phyloP scores from a whole-genome alignment of 2,329 filamentous ascomycete species.

The Verticillium dahliae region DNA sequence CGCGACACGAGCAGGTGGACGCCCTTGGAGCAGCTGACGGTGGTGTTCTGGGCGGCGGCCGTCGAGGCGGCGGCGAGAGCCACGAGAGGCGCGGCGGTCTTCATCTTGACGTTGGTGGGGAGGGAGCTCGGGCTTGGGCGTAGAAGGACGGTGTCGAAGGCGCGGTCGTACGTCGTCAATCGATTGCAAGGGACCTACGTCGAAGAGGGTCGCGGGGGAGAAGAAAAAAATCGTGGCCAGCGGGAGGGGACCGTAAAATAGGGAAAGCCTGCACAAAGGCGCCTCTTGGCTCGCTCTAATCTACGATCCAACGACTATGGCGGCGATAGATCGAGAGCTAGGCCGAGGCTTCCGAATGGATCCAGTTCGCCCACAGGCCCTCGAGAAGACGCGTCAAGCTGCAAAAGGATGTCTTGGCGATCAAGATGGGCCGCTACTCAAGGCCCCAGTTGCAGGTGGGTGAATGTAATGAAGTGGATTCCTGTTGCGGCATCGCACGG shows the following conservation, averaged over 20 bases:
- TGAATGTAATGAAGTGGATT: background rate
- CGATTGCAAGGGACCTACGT: background rate
- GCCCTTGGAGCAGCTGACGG: slow-evolving; percentile 23
- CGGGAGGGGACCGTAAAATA: background rate
- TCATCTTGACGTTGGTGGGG: background rate
- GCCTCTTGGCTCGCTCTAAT: background rate
- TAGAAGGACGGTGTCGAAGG: no score
- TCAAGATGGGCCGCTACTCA: background rate
- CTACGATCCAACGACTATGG: background rate
- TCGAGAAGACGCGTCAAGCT: background rate
- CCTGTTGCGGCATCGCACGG: background rate
- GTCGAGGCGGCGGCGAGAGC: slow-evolving; percentile 16
- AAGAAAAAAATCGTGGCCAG: background rate
- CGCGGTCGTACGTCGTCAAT: background rate
- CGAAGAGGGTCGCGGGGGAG: background rate
- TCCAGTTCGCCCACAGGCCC: background rate
- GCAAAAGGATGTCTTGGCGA: background rate
- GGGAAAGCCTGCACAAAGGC: background rate
- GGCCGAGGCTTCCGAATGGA: background rate
- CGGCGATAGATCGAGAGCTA: background rate
- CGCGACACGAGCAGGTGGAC: slow-evolving; percentile 33
- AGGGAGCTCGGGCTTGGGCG: background rate
- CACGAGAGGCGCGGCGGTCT: slow-evolving; percentile 1
- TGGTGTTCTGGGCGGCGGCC: slow-evolving; percentile 15
- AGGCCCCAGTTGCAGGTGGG: background rate